A percentile compares a stretch with the other conserved stretches of the same genome.
Conservation (phyloP, 1,284 basidiomycete genomes). For the Ustilago sp. region DNA sequence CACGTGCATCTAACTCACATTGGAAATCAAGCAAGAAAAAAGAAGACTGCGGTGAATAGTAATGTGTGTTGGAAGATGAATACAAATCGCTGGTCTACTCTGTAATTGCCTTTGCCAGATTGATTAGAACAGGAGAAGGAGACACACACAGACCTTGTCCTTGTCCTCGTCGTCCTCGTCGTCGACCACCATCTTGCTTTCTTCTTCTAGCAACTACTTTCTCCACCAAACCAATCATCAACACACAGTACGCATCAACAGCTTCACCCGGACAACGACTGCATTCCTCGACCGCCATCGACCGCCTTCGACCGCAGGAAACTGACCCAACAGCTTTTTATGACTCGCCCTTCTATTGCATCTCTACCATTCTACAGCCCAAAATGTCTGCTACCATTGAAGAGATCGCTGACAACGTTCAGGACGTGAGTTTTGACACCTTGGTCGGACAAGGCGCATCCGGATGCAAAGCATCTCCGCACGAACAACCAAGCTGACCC, state of each 20-base stretch:
- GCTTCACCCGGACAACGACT: background rate
- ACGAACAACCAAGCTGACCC: conserved; percentile 5
- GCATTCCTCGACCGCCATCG: background rate
- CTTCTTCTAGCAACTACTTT: conserved; percentile 24
- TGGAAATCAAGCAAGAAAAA: background rate
- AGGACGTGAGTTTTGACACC: conserved; percentile 73
- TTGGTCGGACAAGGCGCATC: background rate
- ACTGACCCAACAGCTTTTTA: conserved; percentile 11
- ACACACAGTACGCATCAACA: conserved; percentile 26
- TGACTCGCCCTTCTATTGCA: conserved; percentile 3
- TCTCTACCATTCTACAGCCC: conserved; percentile 4
- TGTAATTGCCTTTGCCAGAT: too few relatives aligned
- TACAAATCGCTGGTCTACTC: background rate
- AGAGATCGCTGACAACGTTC: conserved; percentile 77
- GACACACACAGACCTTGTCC: background rate
- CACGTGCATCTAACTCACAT: conserved; percentile 18
- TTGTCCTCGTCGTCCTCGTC: conserved; percentile 16
- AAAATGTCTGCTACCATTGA: conserved; percentile 75
- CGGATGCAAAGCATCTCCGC: too few relatives aligned
- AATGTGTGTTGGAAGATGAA: background rate
- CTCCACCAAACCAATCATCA: conserved; percentile 7
- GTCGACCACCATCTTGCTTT: conserved; percentile 7
- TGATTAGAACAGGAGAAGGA: background rate
- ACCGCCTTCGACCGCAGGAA: background rate
- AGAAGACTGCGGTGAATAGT: conserved; percentile 28